Evolutionary conservation across 352 stramenopile genomes (phyloP), one percentile per base, ranked within the genome.

Genomic region (Peronospora belbahrii): DNA sequence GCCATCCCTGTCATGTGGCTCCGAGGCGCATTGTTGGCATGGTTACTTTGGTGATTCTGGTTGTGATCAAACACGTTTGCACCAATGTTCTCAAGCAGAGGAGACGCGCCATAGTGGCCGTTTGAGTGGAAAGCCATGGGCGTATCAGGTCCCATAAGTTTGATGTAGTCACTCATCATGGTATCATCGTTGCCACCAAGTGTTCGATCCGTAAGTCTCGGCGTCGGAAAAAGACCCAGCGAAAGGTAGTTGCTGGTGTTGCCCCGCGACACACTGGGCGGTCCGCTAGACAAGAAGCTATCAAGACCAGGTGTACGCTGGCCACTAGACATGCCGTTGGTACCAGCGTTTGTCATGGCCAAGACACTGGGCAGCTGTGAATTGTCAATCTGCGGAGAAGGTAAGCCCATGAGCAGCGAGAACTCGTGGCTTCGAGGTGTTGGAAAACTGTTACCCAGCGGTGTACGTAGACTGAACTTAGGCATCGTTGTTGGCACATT

Each of bases 111-210:
- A 43, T 76, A 81, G 31, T 74, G 61, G 35, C 65, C 52, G 37
- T 59, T 64, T 0, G 39, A 17, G 46, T 74, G 62, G 56, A 74
- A 85, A 8, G 67, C 57, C 60, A 85, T 79, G 17, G 59, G 54
- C 13, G 63, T 68, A 22, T 67, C 59, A 1, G 63, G 61, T 4
- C 63, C 70, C 73, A 85, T 80, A 52, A 85, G 74, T 53, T 85
- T 85, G 24, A 71, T 74, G 65, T 85, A 85, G 61, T 67, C 74
- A 56, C 66, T 85, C 65, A 85, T 82, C 47, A 85, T 80, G 15
- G 70, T 49, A 30, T 83, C 74, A 4, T 83, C 71, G 10, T 61
- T 58, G 15, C 62, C 63, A 13, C 45, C 27, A 4, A 48, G 44
- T 2, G 53, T 63, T 1, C 59, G 59, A 19, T 59, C 45, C 23